phyloP scores from a whole-genome alignment of 2,329 filamentous ascomycete genomes.

The Coniella lustricola region DNA sequence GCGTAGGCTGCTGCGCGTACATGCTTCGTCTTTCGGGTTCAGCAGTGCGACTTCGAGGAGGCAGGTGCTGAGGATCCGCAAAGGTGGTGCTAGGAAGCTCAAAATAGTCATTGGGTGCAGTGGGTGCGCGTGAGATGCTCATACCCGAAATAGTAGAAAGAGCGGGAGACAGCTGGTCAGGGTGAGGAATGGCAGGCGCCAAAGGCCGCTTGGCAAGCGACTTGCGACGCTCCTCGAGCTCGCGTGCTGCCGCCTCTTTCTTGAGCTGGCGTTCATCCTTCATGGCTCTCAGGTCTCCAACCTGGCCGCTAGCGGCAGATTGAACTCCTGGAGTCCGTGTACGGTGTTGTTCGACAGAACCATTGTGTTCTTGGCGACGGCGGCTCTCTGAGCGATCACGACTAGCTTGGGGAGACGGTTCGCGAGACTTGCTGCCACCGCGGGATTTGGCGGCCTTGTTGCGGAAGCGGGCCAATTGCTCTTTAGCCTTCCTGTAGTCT shows the following conservation, averaged over 20 bases:
- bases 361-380: slow-evolving; percentile 23
- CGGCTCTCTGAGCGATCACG: slow-evolving; percentile 22
- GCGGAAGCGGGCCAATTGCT: slow-evolving; percentile 50
- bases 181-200: slow-evolving; percentile 73
- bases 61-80: slow-evolving; percentile 35
- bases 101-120: slow-evolving; percentile 24
- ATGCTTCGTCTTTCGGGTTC: slow-evolving; percentile 52
- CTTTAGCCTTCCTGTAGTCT: slow-evolving; percentile 46
- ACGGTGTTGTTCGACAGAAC: slow-evolving; percentile 24
- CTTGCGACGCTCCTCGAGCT: slow-evolving; percentile 80
- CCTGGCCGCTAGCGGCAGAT: slow-evolving; percentile 37
- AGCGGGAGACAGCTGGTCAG: slow-evolving; percentile 46
- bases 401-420: slow-evolving; percentile 21
- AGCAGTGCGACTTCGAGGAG: slow-evolving; percentile 57
- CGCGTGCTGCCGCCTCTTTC: slow-evolving; percentile 70
- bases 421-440: slow-evolving; percentile 16
- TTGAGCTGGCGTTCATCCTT: slow-evolving; percentile 57
- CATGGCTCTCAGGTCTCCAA: slow-evolving; percentile 47
- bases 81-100: slow-evolving; percentile 39
- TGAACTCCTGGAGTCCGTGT: slow-evolving; percentile 28
- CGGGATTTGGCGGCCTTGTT: slow-evolving; percentile 33
- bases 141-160: slow-evolving; percentile 7
- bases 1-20: slow-evolving; percentile 33
- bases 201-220: slow-evolving; percentile 76
- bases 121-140: slow-evolving; percentile 21